These are phyloP conservation scores for Vanderwaltozyma verrucispora DNA, from an alignment of 805 yeast genomes.

Conservation along the genomic window DNA sequence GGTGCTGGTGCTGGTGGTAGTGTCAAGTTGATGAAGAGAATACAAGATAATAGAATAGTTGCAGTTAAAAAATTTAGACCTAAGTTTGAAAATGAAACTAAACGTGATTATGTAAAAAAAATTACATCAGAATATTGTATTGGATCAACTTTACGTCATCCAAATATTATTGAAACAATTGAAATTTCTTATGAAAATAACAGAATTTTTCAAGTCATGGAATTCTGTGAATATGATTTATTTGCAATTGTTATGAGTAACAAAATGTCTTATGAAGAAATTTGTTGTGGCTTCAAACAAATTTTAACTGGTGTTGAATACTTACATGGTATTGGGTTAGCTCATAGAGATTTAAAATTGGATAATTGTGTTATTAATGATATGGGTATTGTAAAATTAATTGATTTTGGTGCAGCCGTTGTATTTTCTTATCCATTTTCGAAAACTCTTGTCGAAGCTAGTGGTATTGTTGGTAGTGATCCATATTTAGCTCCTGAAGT, in stretches of 20 bases:
- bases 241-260: constrained; percentile 93
- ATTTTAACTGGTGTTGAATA: constrained; percentile 68
- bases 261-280: constrained; percentile 66
- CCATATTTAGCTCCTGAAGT: constrained; percentile 88
- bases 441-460: constrained; percentile 55
- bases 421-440: constrained; percentile 80
- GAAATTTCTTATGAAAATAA: constrained; percentile 85
- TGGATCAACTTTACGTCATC: constrained; percentile 80
- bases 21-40: constrained; percentile 62
- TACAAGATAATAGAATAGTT: constrained; percentile 57
- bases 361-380: constrained; percentile 81
- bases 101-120: constrained; percentile 78
- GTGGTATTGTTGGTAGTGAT: constrained; percentile 76
- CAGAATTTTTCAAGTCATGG: constrained; percentile 82
- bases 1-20: constrained; percentile 96
- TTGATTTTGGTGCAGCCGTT: constrained; percentile 86
- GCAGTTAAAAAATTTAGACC: constrained; percentile 90
- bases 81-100: constrained; percentile 58
- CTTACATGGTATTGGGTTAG: constrained; percentile 70
- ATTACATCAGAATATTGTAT: constrained; percentile 91
- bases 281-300: constrained; percentile 83
- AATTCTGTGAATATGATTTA: constrained; percentile 81
- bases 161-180: constrained; percentile 80
- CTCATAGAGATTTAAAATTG: constrained; percentile 80
- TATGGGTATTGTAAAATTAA: constrained; percentile 74